Conservation (phyloP, 1,284 basidiomycete genomes). For the Wallemia hederae region DNA sequence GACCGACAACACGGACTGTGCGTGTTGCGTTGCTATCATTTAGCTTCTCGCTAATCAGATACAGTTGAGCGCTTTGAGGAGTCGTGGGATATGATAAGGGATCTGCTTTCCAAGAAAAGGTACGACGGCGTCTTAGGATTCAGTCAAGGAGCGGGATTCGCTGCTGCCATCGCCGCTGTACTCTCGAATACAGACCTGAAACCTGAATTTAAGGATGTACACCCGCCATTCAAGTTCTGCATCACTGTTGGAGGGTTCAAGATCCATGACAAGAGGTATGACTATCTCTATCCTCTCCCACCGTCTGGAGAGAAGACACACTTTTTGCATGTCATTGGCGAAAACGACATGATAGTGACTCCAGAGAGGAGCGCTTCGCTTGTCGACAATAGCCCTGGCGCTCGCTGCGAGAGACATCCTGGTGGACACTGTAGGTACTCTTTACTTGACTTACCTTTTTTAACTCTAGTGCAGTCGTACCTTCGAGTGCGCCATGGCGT, state of each 20-base stretch:
- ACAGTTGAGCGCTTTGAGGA: not conserved
- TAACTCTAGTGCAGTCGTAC: not conserved
- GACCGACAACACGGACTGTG: not conserved
- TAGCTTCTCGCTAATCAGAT: not conserved
- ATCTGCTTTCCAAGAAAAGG: not conserved
- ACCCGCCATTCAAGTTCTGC: not conserved
- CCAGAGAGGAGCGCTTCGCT: not conserved
- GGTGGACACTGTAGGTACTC: constrained; percentile 1
- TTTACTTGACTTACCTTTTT: not conserved
- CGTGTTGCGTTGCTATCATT: not conserved
- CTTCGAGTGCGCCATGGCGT: not conserved
- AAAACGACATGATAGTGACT: not conserved
- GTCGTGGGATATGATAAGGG: not conserved
- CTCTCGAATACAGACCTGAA: not conserved
- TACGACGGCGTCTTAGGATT: not conserved
- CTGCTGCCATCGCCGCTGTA: not conserved
- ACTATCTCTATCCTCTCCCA: not conserved
- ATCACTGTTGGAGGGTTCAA: not conserved
- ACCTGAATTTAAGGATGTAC: not conserved
- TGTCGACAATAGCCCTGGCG: not conserved
- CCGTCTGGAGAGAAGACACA: not conserved
- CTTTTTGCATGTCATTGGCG: not conserved
- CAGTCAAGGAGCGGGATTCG: not conserved
- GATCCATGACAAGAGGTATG: not conserved
- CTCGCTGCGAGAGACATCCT: not conserved